Percentiles rank a stretch among this genome's conserved stretches.
Evolutionary conservation across 352 stramenopile genomes (phyloP).

Genomic region (Globisporangium viniferum): DNA sequence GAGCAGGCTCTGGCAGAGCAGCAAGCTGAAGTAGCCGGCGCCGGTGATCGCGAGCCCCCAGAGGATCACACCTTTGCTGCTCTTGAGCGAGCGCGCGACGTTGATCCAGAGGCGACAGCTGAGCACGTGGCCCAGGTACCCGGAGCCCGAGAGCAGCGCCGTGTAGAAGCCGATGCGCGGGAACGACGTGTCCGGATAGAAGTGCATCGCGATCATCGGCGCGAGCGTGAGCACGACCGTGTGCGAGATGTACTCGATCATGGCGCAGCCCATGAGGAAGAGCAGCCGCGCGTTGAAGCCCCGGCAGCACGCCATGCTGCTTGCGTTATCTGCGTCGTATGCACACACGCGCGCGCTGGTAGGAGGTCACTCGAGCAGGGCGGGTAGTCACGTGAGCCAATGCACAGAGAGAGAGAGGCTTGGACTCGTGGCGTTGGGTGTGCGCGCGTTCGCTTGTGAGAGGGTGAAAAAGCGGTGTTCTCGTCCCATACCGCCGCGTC

Average conservation of each 20-base stretch:
- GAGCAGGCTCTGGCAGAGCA: constrained; percentile 73
- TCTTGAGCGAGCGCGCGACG: constrained; percentile 64
- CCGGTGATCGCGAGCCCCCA: constrained; percentile 71
- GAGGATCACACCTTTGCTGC: constrained; percentile 79
- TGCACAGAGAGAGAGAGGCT: neutral
- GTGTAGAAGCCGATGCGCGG: constrained; percentile 76
- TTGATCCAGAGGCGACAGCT: constrained; percentile 83
- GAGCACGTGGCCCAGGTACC: constrained; percentile 65
- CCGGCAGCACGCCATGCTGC: constrained; percentile 45
- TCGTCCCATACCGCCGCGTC: constrained; percentile 1
- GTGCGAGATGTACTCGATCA: constrained; percentile 77
- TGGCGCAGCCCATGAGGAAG: constrained; percentile 75
- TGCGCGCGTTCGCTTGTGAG: neutral
- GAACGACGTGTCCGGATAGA: constrained; percentile 74
- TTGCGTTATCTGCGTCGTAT: neutral
- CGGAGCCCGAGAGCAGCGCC: constrained; percentile 57
- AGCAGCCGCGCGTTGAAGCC: constrained; percentile 71
- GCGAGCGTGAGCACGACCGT: constrained; percentile 66
- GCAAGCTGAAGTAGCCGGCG: constrained; percentile 63
- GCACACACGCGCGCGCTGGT: neutral
- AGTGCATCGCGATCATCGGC: constrained; percentile 74
- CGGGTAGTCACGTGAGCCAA: neutral
- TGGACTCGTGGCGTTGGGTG: neutral
- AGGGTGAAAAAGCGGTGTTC: neutral
- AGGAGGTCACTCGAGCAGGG: neutral